Evolutionary conservation across 768 basidiomycete species (phyloP), one percentile per base, ranked within the genome.

Genomic region (Pulveroboletus sp.): DNA sequence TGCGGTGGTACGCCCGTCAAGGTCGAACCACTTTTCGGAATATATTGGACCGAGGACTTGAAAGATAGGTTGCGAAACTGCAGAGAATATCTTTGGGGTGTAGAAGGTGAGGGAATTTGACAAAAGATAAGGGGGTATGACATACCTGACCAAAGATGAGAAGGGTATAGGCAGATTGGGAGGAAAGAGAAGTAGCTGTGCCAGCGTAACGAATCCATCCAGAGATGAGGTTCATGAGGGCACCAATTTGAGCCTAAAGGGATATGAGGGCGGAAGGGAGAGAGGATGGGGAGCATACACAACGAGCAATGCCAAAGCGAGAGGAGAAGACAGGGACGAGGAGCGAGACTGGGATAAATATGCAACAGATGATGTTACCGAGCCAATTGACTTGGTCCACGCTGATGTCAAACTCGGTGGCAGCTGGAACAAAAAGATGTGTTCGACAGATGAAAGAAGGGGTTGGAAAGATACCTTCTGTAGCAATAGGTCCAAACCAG

Each of bases 401-500:
- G 0, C 82, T 78, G 53, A 90, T 80, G n/a, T 72, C 69, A 56
- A 90, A 89, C 31, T 86, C 81, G 4, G 59, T 56, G 11, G 79
- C 76, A 57, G 77, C 86, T 89, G 36, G n/a, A 53, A 35, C 31
- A n/a, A 35, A 19, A 23, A 12, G 6, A 17, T 19, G 16, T 8
- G 35, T 27, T 11, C 6, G 17, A 14, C 4, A 47, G 10, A 7
- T 3, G 2, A 23, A 7, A 20, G 6, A 14, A 14, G 16, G 26
- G 1, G 4, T 2, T 1, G n/a, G 19, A 9, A 14, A 26, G 52
- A 73, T 41, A 89, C 89, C 73, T 57, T 82, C 64, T 35, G 81
- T 82, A 0, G 89, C 73, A 46, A 93, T 91, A 4, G 90, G 86
- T 4, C 89, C 89, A 59, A 92, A 93, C 89, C 89, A 93, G 4